These are phyloP conservation scores for Populus davidiana DNA, from an alignment of 345 rosid genomes.

Conservation along the genomic window DNA sequence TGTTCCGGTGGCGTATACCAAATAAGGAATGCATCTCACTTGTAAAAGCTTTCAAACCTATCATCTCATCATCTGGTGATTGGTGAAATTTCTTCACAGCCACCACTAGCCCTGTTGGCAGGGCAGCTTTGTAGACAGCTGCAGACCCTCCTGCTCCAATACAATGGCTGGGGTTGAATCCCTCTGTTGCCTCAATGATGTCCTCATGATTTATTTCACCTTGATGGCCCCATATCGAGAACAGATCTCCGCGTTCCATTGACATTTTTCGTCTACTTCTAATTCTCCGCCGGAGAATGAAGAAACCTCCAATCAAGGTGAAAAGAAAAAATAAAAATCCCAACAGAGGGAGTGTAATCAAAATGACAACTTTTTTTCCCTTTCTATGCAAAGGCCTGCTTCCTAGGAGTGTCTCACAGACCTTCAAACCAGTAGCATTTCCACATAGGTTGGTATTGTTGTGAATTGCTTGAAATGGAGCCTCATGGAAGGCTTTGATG, in stretches of 20 bases:
- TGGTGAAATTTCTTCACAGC: slow-evolving; percentile 15
- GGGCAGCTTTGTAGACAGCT: slow-evolving; percentile 3
- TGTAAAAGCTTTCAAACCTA: slow-evolving; percentile 1
- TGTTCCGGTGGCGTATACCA: slow-evolving; percentile 7
- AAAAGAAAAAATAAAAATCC: not conserved
- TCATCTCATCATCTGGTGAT: not conserved
- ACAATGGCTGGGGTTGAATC: slow-evolving; percentile 1
- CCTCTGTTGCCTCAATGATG: slow-evolving; percentile 8
- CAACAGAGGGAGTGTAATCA: not conserved
- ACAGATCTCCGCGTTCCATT: not conserved
- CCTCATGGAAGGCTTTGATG: slow-evolving; percentile 13
- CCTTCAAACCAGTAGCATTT: slow-evolving; percentile 7
- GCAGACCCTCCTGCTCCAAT: slow-evolving; percentile 9
- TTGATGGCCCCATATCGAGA: not conserved
- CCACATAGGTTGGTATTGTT: slow-evolving; percentile 17
- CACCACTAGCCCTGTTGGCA: not conserved
- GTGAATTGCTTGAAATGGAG: slow-evolving; percentile 8
- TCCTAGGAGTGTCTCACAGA: not conserved
- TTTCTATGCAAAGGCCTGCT: not conserved
- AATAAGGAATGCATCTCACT: slow-evolving; percentile 7
- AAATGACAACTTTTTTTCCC: not conserved
- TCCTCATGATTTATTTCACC: not conserved
- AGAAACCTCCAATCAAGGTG: not conserved
- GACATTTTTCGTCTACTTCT: not conserved
- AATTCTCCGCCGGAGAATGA: not conserved